Percentiles rank a stretch among this genome's conserved stretches.
phyloP scores from a whole-genome alignment of 1,139 yeast genomes.

The Suhomyces kunorum region DNA sequence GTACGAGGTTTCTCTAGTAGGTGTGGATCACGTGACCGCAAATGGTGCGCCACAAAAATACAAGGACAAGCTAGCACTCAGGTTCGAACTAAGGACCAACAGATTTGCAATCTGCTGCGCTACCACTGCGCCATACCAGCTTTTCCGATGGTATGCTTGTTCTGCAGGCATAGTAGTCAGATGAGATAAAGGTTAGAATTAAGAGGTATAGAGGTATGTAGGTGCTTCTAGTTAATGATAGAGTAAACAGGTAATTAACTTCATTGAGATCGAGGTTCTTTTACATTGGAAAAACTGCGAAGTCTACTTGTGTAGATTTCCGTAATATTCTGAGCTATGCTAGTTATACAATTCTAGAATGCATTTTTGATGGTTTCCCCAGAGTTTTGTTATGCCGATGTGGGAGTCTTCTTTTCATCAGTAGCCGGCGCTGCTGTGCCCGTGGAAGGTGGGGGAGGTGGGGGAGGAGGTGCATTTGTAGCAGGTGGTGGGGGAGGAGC shows the following conservation, averaged over 20 bases:
- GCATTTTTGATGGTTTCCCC: too few species aligned
- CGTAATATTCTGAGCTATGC: too few species aligned
- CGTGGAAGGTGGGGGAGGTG: conserved; percentile 7
- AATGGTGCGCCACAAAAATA: conserved; percentile 9
- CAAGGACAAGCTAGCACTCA: conserved; percentile 44
- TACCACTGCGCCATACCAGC: conserved; percentile 58
- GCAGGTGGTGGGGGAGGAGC: conserved; percentile 15
- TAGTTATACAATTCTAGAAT: too few species aligned
- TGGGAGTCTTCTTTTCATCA: background rate
- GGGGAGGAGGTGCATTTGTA: conserved; percentile 15
- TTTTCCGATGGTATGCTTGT: conserved; percentile 8
- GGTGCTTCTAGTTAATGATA: too few species aligned
- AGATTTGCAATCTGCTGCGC: conserved; percentile 60
- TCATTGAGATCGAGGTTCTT: too few species aligned
- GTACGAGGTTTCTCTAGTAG: background rate
- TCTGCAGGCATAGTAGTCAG: too few species aligned
- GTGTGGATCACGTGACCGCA: conserved; percentile 9
- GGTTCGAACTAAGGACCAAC: conserved; percentile 56
- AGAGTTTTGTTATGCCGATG: too few species aligned
- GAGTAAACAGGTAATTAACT: too few species aligned
- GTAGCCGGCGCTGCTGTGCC: conserved; percentile 11
- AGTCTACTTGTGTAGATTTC: too few species aligned
- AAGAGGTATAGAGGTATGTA: too few species aligned
- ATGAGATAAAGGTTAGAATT: too few species aligned
- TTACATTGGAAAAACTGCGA: too few species aligned